Evolutionary conservation across 2,329 filamentous ascomycete genomes (phyloP).

Genomic region (Xylariaceae sp.): DNA sequence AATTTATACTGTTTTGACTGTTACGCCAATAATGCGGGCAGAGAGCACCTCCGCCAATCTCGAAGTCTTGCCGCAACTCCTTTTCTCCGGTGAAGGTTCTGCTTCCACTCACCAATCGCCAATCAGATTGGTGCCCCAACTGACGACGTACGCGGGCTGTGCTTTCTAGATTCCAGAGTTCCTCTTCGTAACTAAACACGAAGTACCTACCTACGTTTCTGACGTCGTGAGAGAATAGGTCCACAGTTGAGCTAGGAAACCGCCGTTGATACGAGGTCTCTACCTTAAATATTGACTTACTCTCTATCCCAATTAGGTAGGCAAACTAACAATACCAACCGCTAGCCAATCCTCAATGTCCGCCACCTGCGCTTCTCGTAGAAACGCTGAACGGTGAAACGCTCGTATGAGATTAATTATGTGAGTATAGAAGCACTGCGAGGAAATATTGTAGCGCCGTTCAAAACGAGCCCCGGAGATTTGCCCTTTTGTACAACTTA

Average conservation of each 20-base stretch:
- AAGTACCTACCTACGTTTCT: not conserved
- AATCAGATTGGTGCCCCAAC: too few species aligned
- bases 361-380: too few species aligned
- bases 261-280: conserved; percentile 3
- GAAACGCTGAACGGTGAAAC: too few species aligned
- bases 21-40: conserved; percentile 2
- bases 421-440: not conserved
- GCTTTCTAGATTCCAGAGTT: too few species aligned
- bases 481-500: too few species aligned
- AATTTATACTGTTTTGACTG: too few species aligned
- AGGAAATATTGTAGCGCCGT: conserved; percentile 2
- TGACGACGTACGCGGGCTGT: too few species aligned
- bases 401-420: conserved; percentile 3
- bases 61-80: too few species aligned
- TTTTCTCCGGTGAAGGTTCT: too few species aligned
- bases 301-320: not conserved
- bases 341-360: too few species aligned
- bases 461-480: conserved; percentile 1
- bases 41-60: too few species aligned
- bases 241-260: not conserved
- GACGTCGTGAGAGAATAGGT: not conserved
- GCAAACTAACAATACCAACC: not conserved
- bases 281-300: not conserved
- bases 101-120: too few species aligned
- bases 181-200: not conserved